A percentile compares a stretch with the other conserved stretches of the same genome.
Conservation (phyloP, 257 asterid species). For the Mentha longifolia region DNA sequence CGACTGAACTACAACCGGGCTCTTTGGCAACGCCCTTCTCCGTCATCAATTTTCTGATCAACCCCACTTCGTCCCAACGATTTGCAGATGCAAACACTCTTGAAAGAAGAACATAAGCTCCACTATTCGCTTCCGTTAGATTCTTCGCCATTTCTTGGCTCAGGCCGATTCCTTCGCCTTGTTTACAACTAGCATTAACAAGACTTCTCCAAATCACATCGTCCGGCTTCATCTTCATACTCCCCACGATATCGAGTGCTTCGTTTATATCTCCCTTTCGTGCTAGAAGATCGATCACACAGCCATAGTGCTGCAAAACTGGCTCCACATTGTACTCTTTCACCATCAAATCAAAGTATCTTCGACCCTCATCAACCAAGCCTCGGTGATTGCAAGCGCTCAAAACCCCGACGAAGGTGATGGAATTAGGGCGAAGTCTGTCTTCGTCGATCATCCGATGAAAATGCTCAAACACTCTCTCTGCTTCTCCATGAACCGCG, state of each 20-base stretch:
- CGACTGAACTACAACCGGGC: constrained; percentile 78
- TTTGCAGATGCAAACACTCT: constrained; percentile 71
- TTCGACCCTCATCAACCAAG: constrained; percentile 59
- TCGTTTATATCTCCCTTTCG: constrained; percentile 58
- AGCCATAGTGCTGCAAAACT: constrained; percentile 83
- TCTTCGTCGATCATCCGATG: constrained; percentile 53
- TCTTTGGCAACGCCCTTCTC: constrained; percentile 67
- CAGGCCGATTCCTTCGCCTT: constrained; percentile 47
- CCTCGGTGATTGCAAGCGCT: constrained; percentile 80
- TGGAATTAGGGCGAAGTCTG: constrained; percentile 57
- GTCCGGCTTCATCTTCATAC: constrained; percentile 81
- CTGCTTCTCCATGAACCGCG: constrained; percentile 69
- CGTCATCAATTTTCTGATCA: constrained; percentile 65
- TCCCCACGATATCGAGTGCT: constrained; percentile 61
- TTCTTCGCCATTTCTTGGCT: constrained; percentile 63
- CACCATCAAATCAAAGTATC: constrained; percentile 58
- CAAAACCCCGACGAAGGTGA: constrained; percentile 71
- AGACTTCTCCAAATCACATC: constrained; percentile 82
- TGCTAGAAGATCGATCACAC: constrained; percentile 73
- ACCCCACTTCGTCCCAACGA: constrained; percentile 76
- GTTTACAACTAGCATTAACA: constrained; percentile 68
- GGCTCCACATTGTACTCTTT: constrained; percentile 53
- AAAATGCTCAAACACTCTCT: constrained; percentile 51
- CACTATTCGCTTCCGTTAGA: constrained; percentile 54
- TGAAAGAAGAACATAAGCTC: constrained; percentile 72